These are phyloP conservation scores for Clathrospora elynae DNA, from an alignment of 2,329 filamentous ascomycete genomes.

Conservation along the genomic window DNA sequence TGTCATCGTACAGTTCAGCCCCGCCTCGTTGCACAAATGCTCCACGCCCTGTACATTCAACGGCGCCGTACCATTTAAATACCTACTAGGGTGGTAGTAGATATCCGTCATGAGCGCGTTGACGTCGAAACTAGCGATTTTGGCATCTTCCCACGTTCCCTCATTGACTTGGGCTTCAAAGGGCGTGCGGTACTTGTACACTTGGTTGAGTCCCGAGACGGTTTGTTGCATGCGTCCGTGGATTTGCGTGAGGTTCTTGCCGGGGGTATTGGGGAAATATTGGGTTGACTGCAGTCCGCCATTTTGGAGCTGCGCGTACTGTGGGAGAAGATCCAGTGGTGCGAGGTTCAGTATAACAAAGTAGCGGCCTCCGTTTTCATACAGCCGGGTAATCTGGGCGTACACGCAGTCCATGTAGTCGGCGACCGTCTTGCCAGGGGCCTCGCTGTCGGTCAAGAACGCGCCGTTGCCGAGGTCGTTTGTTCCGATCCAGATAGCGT, in stretches of 20 bases:
- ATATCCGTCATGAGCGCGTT: conserved; percentile 68
- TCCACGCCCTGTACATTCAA: conserved; percentile 66
- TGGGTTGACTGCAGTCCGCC: conserved; percentile 52
- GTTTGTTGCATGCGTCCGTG: conserved; percentile 59
- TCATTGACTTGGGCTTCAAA: conserved; percentile 51
- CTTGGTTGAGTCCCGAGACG: conserved; percentile 57
- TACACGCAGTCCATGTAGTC: conserved; percentile 73
- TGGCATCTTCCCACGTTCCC: conserved; percentile 60
- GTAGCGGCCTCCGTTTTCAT: conserved; percentile 68
- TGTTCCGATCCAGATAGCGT: conserved; percentile 79
- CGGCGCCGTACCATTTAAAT: conserved; percentile 66
- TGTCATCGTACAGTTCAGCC: conserved; percentile 45
- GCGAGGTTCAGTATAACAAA: conserved; percentile 74
- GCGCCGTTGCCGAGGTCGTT: conserved; percentile 73
- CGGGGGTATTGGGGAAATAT: conserved; percentile 56
- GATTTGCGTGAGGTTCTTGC: conserved; percentile 57
- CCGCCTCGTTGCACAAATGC: conserved; percentile 57
- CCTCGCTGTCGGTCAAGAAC: conserved; percentile 69
- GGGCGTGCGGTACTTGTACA: conserved; percentile 59
- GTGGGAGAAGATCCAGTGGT: conserved; percentile 69
- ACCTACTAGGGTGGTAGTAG: conserved; percentile 62
- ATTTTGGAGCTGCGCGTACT: conserved; percentile 63
- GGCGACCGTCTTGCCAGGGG: conserved; percentile 62
- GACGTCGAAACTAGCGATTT: conserved; percentile 70
- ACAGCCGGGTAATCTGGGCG: conserved; percentile 64